phyloP scores from a whole-genome alignment of 352 stramenopile species.

The Phytophthora cryptogea region DNA sequence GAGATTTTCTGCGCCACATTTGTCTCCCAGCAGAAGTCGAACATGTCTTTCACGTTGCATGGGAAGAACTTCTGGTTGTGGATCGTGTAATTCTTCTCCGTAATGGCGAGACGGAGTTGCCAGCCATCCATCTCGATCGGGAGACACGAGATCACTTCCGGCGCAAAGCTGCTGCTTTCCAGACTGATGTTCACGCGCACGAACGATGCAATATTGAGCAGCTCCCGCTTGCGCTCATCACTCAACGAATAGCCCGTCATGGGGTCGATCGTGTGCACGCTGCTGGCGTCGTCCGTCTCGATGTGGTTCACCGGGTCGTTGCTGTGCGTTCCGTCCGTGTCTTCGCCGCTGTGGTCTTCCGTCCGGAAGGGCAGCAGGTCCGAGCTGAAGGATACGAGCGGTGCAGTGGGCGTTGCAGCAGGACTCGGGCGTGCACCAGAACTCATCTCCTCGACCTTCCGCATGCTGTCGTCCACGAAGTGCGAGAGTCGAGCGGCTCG shows the following conservation, averaged over 20 bases:
- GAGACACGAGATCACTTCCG: slow-evolving; percentile 85
- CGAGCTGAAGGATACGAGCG: slow-evolving; percentile 32
- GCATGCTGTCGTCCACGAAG: slow-evolving; percentile 73
- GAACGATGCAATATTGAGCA: slow-evolving; percentile 80
- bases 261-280: slow-evolving; percentile 53
- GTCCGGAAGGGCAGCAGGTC: slow-evolving; percentile 37
- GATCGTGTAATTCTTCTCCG: slow-evolving; percentile 89
- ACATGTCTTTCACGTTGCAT: slow-evolving; percentile 75
- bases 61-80: slow-evolving; percentile 90
- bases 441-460: slow-evolving; percentile 82
- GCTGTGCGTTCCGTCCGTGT: slow-evolving; percentile 45
- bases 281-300: slow-evolving; percentile 59
- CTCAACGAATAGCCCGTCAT: slow-evolving; percentile 64
- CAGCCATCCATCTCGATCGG: slow-evolving; percentile 89
- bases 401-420: slow-evolving; percentile 24
- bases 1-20: slow-evolving; percentile 79
- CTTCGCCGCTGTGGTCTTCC: slow-evolving; percentile 51
- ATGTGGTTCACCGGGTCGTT: slow-evolving; percentile 56
- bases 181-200: slow-evolving; percentile 82
- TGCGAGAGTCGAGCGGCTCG: slow-evolving; percentile 51
- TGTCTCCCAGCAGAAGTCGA: slow-evolving; percentile 89
- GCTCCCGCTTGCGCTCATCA: slow-evolving; percentile 60
- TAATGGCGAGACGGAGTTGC: slow-evolving; percentile 84
- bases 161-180: slow-evolving; percentile 81
- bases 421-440: slow-evolving; percentile 49